Evolutionary conservation across 768 basidiomycete genomes (phyloP).

Genomic region (Suillus plorans): DNA sequence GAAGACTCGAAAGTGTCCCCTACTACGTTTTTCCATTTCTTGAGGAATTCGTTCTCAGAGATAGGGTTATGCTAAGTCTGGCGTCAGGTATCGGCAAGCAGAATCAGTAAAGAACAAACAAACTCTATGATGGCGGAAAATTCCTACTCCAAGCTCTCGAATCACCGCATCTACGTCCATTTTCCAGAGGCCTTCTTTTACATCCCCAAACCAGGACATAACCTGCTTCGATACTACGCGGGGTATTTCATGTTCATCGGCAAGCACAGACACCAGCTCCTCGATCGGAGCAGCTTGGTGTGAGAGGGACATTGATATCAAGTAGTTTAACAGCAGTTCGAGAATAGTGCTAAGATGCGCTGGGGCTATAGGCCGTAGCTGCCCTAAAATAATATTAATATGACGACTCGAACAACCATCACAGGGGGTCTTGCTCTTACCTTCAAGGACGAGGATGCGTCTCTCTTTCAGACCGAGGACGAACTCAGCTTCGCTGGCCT

Average conservation of each 20-base stretch:
- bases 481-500: slow-evolving; percentile 82
- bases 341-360: slow-evolving; percentile 69
- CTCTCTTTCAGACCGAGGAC: slow-evolving; percentile 59
- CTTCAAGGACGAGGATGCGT: slow-evolving; percentile 71
- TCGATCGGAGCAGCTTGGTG: slow-evolving; percentile 55
- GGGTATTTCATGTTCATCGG: slow-evolving; percentile 72
- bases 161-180: slow-evolving; percentile 64
- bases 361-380: slow-evolving; percentile 71
- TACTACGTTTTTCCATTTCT: slow-evolving; percentile 68
- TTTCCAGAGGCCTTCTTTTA: slow-evolving; percentile 57
- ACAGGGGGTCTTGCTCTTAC: slow-evolving; percentile 34
- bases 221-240: slow-evolving; percentile 63
- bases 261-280: slow-evolving; percentile 57
- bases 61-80: slow-evolving; percentile 57
- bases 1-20: slow-evolving; percentile 73
- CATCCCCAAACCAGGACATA: slow-evolving; percentile 79
- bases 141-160: slow-evolving; percentile 73
- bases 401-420: not conserved
- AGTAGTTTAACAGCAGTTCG: slow-evolving; percentile 69
- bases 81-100: not conserved
- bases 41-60: slow-evolving; percentile 52
- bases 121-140: slow-evolving; percentile 66
- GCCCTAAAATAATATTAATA: slow-evolving; percentile 40
- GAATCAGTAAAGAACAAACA: not conserved
- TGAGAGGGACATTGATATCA: slow-evolving; percentile 62